phyloP scores from a whole-genome alignment of 2,329 filamentous ascomycete species.

The Calonectria pauciramosa region DNA sequence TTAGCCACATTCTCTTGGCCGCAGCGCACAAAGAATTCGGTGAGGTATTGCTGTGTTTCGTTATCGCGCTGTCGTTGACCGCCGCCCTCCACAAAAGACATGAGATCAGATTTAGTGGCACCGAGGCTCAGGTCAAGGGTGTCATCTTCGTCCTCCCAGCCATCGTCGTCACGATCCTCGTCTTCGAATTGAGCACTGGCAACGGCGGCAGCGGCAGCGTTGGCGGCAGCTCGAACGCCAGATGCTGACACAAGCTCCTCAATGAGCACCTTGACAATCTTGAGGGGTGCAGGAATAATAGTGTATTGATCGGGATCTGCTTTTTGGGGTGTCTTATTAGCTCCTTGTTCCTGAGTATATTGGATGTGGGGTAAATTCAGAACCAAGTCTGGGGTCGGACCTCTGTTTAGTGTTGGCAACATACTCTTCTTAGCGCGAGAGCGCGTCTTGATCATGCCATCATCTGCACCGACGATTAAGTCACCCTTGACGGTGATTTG shows the following conservation, averaged over 20 bases:
- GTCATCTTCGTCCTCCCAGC: constrained; percentile 90
- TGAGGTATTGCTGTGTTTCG: constrained; percentile 88
- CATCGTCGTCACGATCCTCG: constrained; percentile 81
- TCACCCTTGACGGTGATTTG: constrained; percentile 93
- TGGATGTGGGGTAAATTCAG: constrained; percentile 37
- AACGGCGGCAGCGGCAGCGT: constrained; percentile 73
- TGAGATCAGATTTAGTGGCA: constrained; percentile 80
- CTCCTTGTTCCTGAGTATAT: constrained; percentile 34
- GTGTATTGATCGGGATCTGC: constrained; percentile 91
- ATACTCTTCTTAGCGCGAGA: constrained; percentile 88
- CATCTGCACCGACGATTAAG: constrained; percentile 82
- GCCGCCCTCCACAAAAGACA: constrained; percentile 78
- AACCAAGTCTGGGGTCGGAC: constrained; percentile 34
- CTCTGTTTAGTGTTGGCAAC: constrained; percentile 44
- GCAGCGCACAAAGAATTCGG: constrained; percentile 81
- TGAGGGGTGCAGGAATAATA: constrained; percentile 87
- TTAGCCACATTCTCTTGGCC: constrained; percentile 68
- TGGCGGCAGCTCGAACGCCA: constrained; percentile 72
- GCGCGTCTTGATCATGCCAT: constrained; percentile 89
- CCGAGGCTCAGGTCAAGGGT: constrained; percentile 82
- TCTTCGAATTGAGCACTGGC: constrained; percentile 71
- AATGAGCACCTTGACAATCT: constrained; percentile 96
- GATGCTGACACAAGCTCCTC: constrained; percentile 90
- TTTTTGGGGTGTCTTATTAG: constrained; percentile 43
- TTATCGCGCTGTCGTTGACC: constrained; percentile 81